Conservation (phyloP, 768 basidiomycete genomes). For the Tylopilus balloui region DNA sequence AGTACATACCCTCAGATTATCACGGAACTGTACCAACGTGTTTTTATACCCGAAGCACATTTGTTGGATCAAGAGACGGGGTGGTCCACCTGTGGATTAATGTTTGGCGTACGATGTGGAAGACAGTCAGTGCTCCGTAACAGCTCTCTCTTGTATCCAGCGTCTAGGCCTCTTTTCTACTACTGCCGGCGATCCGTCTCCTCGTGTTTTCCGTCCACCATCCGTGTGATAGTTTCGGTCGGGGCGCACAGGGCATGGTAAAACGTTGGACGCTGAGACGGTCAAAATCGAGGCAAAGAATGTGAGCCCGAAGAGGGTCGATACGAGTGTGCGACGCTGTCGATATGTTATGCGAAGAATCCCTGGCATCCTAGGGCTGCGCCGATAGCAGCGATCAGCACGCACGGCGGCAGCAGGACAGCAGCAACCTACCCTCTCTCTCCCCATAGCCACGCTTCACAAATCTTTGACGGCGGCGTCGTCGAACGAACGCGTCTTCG, state of each 20-base stretch:
- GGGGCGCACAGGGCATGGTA: conserved; percentile 75
- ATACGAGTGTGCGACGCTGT: conserved; percentile 67
- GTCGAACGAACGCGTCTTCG: background rate
- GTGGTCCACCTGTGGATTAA: background rate
- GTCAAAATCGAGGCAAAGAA: conserved; percentile 75
- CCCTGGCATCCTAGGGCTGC: conserved; percentile 55
- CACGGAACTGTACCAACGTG: conserved; percentile 22
- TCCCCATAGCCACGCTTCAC: conserved; percentile 25
- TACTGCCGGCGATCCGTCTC: conserved; percentile 34
- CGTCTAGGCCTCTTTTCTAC: conserved; percentile 62
- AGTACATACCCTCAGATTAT: conserved; percentile 20
- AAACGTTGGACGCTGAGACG: conserved; percentile 71
- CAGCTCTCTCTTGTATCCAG: conserved; percentile 74
- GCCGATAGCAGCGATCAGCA: conserved; percentile 51
- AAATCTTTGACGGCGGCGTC: background rate
- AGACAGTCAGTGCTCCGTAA: conserved; percentile 14
- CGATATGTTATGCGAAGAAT: conserved; percentile 50
- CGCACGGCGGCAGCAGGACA: conserved; percentile 12
- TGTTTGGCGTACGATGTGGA: background rate
- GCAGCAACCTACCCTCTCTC: conserved; percentile 14
- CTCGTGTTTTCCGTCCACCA: conserved; percentile 32
- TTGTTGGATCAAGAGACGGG: background rate
- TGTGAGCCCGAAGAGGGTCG: conserved; percentile 76
- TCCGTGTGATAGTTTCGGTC: conserved; percentile 59
- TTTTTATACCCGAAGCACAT: conserved; percentile 16